phyloP scores from a whole-genome alignment of 2,329 filamentous ascomycete genomes.

The Blumeriella jaapii region DNA sequence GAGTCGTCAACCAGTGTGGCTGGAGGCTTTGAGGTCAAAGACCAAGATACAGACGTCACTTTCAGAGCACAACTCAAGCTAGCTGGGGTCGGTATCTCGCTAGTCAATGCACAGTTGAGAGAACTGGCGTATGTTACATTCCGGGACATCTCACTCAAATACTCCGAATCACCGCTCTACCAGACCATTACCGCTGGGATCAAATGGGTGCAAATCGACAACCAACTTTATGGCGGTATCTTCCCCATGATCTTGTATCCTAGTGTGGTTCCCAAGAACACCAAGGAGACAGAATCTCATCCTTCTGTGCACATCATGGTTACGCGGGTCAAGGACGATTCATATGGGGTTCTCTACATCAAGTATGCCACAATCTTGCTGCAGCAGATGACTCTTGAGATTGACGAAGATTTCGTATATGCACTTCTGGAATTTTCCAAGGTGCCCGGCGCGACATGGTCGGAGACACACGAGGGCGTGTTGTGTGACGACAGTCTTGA shows the following conservation, averaged over 20 bases:
- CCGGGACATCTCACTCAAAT: constrained; percentile 80
- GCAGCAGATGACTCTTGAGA: constrained; percentile 95
- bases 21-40: constrained; percentile 85
- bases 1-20: constrained; percentile 39
- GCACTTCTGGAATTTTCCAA: constrained; percentile 91
- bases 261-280: constrained; percentile 93
- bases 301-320: constrained; percentile 88
- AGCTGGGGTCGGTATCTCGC: constrained; percentile 81
- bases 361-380: constrained; percentile 92
- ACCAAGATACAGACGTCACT: constrained; percentile 74
- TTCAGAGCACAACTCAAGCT: constrained; percentile 84
- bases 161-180: constrained; percentile 85
- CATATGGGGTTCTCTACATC: constrained; percentile 94
- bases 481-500: constrained; percentile 84
- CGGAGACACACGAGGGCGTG: constrained; percentile 62
- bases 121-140: constrained; percentile 92
- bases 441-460: constrained; percentile 81
- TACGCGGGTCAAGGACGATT: constrained; percentile 94
- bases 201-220: constrained; percentile 99
- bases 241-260: constrained; percentile 97
- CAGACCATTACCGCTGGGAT: constrained; percentile 84
- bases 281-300: constrained; percentile 86
- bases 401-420: constrained; percentile 97
- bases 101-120: constrained; percentile 84
- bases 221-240: constrained; percentile 94